Evolutionary conservation across 2,329 filamentous ascomycete species (phyloP), one percentile per base, ranked within the genome.

Genomic region (Allantophomopsis lycopodina): DNA sequence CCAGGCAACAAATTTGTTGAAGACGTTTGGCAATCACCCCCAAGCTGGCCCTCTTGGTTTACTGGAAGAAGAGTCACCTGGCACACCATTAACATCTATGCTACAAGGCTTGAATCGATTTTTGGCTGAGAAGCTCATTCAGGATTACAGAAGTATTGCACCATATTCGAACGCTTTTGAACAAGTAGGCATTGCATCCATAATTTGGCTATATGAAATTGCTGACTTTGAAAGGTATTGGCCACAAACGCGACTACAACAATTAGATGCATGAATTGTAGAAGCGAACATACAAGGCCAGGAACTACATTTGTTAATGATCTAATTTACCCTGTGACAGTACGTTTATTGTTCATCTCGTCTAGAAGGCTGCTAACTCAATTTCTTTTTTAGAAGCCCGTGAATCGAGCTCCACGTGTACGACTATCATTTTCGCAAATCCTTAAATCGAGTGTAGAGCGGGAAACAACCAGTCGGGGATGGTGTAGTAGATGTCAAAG

Each of bases 1-100:
- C 49, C 91, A 98, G 56, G 91, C 91, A 12, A 94, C 89, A 0
- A 98, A 98, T 54, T 73, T 98, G 46, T 65, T 96, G 23, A 94
- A 91, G 58, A 84, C 87, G 0, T 79, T 98, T 42, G 88, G 84
- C 55, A 81, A 79, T 47, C 80, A 87, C 45, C 79, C 84, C 2
- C 83, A 88, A 64, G 81, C 83, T 35, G 74, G 74, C 1, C 82
- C 77, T 15, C 62, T 94, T 18, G 83, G 85, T 2, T 67, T 98
- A 5, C 66, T 96, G 1, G 91, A 98, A 56, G 87, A 94, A 52
- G 81, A 88, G 42, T 64, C 79, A 11, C 77, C 80, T 34, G 79
- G 77, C 39, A 76, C 78, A 14, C 73, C 83, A 6, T 66, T 93
- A 2, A 83, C 85, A 1, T 71, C 73, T 17, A 89, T 94, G 70